These are phyloP conservation scores for Paraphaeosphaeria sporulosa DNA, from an alignment of 2,329 filamentous ascomycete species.

Conservation along the genomic window DNA sequence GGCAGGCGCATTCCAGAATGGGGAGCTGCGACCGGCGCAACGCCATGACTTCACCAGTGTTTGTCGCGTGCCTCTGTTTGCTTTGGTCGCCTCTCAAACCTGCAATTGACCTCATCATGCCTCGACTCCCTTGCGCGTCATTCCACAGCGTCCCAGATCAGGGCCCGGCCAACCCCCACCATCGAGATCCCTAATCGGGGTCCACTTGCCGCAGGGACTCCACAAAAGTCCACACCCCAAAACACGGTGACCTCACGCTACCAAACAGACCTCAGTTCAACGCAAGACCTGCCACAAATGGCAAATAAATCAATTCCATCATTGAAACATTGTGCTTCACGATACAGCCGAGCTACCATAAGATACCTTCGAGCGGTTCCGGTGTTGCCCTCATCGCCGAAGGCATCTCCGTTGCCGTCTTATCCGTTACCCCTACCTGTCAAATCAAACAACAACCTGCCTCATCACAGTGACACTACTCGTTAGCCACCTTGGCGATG, in stretches of 20 bases:
- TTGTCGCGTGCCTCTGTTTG: neutral
- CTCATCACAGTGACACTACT: neutral
- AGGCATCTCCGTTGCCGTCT: neutral
- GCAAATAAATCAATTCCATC: neutral
- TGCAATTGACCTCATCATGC: neutral
- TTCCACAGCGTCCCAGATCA: neutral
- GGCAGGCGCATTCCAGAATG: neutral
- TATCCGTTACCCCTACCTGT: constrained; percentile 1
- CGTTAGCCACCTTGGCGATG: constrained; percentile 23
- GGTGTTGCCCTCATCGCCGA: neutral
- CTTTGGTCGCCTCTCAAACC: neutral
- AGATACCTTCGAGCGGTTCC: neutral
- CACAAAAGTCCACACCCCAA: neutral
- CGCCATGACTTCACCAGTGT: neutral
- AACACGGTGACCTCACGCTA: constrained; percentile 1
- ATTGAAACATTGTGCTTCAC: neutral
- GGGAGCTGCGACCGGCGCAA: neutral
- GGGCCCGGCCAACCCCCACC: neutral
- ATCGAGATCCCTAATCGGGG: neutral
- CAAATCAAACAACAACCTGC: neutral
- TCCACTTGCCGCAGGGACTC: constrained; percentile 5
- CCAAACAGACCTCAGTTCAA: neutral
- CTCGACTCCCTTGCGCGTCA: neutral
- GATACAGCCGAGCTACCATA: neutral
- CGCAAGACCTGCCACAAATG: neutral